Conservation (phyloP, 108 stramenopile species). For the Cyclostephanos tholiformis region DNA sequence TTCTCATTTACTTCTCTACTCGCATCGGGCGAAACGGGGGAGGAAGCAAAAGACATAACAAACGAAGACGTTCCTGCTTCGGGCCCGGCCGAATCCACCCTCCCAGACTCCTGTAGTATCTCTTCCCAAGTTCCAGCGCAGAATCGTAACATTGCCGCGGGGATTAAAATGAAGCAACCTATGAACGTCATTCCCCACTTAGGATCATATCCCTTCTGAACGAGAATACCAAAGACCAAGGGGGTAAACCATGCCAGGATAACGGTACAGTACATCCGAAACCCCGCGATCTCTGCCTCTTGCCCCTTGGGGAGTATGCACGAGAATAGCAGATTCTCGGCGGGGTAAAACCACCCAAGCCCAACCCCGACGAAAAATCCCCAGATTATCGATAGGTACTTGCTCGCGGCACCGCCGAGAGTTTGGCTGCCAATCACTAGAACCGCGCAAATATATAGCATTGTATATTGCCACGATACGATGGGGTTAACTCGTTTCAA, state of each 20-base stretch:
- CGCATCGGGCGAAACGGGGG: too few relatives aligned
- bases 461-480: conserved; percentile 38
- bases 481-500: conserved; percentile 43
- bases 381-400: conserved; percentile 24
- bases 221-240: conserved; percentile 49
- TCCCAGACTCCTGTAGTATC: conserved; percentile 12
- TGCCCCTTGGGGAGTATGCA: conserved; percentile 53
- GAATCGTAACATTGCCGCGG: conserved; percentile 10
- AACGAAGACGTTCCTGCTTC: too few relatives aligned
- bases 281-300: conserved; percentile 65
- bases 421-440: conserved; percentile 28
- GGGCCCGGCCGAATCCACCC: too few relatives aligned
- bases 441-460: conserved; percentile 25
- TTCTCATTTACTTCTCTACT: too few relatives aligned
- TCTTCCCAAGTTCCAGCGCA: conserved; percentile 22
- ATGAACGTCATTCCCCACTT: conserved; percentile 25
- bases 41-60: too few relatives aligned
- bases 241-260: conserved; percentile 58
- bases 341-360: conserved; percentile 56
- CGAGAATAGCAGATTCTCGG: conserved; percentile 58
- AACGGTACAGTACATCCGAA: conserved; percentile 52
- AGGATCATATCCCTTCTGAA: conserved; percentile 6
- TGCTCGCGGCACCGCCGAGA: conserved; percentile 3
- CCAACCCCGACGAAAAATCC: conserved; percentile 21
- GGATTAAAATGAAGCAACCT: conserved; percentile 15